Evolutionary conservation across 768 basidiomycete species (phyloP).

Genomic region (Mycena rebaudengoi): DNA sequence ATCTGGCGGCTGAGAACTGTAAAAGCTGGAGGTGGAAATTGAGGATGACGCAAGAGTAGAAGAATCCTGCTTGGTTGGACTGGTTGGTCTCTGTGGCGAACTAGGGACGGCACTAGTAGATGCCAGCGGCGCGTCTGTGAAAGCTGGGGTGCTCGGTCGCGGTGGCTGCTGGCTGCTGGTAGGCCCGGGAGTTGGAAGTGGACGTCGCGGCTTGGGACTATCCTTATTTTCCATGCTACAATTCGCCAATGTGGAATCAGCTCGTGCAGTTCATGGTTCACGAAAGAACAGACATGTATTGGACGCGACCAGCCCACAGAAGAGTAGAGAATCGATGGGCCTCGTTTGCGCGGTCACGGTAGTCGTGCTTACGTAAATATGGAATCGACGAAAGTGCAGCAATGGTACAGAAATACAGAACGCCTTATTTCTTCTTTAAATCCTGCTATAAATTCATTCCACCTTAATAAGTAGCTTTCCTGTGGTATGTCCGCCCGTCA

Average conservation of each 20-base stretch:
- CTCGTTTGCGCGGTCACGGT: no score
- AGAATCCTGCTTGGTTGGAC: not conserved
- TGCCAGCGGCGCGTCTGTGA: constrained; percentile 24
- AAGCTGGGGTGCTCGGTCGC: constrained; percentile 52
- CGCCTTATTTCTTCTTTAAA: no score
- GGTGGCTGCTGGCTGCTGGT: constrained; percentile 36
- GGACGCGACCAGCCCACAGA: no score
- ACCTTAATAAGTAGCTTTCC: constrained; percentile 85
- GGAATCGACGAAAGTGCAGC: no score
- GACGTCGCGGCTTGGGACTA: constrained; percentile 51
- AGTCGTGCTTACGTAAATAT: no score
- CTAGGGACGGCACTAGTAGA: constrained; percentile 17
- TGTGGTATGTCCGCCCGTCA: constrained; percentile 77
- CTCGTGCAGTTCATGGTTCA: not conserved
- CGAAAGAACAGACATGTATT: constrained; percentile 12
- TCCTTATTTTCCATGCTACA: constrained; percentile 58
- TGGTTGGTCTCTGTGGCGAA: constrained; percentile 5
- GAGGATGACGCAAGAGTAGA: constrained; percentile 17
- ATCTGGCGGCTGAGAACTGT: constrained; percentile 46
- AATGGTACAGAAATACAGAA: no score
- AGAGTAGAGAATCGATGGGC: no score
- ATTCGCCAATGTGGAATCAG: not conserved
- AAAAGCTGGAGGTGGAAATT: constrained; percentile 35
- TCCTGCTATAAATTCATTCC: no score
- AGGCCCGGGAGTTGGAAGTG: constrained; percentile 54